A percentile compares a stretch with the other conserved stretches of the same genome.
phyloP scores from a whole-genome alignment of 306 rosid genomes.

The Trifolium dubium region DNA sequence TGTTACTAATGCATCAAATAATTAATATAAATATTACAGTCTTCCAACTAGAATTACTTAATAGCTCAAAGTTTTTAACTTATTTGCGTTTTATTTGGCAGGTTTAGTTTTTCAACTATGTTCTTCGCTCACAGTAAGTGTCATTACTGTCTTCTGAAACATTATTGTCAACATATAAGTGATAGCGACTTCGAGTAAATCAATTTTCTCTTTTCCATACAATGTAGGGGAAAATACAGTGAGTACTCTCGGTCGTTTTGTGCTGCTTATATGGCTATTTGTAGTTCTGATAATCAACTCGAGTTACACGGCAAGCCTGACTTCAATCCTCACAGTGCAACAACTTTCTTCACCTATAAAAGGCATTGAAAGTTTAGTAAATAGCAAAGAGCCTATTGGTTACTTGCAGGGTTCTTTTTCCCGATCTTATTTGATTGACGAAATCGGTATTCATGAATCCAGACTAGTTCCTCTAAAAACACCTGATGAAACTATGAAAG shows the following conservation, averaged over 20 bases:
- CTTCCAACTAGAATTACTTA: slow-evolving; percentile 25
- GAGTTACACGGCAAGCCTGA: slow-evolving; percentile 95
- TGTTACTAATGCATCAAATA: slow-evolving; percentile 31
- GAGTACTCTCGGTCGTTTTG: slow-evolving; percentile 93
- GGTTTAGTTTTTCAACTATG: slow-evolving; percentile 87
- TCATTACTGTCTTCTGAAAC: slow-evolving; percentile 28
- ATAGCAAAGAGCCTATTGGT: slow-evolving; percentile 76
- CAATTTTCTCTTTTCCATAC: slow-evolving; percentile 28
- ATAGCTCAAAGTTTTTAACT: slow-evolving; percentile 36
- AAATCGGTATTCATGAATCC: slow-evolving; percentile 66
- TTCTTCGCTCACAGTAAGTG: slow-evolving; percentile 94
- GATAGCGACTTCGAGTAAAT: slow-evolving; percentile 23
- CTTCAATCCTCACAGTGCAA: slow-evolving; percentile 96
- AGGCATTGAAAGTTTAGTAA: slow-evolving; percentile 75
- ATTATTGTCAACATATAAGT: slow-evolving; percentile 14
- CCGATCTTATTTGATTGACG: slow-evolving; percentile 65
- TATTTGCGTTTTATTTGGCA: slow-evolving; percentile 44
- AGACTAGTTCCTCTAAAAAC: slow-evolving; percentile 74
- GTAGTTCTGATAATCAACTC: slow-evolving; percentile 92
- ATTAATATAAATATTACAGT: not conserved
- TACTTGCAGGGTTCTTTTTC: slow-evolving; percentile 84
- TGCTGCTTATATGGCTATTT: slow-evolving; percentile 87
- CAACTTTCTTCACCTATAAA: slow-evolving; percentile 80
- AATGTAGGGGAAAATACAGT: slow-evolving; percentile 84
- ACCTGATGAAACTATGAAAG: slow-evolving; percentile 67